Base-by-base conservation (phyloP, 2,329 filamentous ascomycete species). In the Diplocarpon rosae region DNA sequence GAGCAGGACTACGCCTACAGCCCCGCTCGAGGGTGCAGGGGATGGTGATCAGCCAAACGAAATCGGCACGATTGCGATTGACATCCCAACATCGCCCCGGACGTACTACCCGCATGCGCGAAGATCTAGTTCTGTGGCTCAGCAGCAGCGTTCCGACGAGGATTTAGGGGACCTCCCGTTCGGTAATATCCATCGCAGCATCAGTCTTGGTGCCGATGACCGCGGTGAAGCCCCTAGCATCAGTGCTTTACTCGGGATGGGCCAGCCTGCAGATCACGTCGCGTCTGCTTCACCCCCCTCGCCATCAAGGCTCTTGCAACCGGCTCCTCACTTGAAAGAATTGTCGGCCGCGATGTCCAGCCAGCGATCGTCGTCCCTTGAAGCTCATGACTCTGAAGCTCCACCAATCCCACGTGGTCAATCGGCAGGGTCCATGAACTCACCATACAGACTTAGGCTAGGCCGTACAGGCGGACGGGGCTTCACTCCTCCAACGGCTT, bases 31-130 rank as follows among this genome's bases (percentile, higher is more conserved):
- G 37, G 56, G 56, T 48, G 51, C 50, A 35, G 43, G 48, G 4
- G 56, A 55, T 36, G 56, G 56, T 39, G 52, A 55, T 29, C 45
- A 62, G 12, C 48, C 65, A 24, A 71, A 67, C 10, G 66, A 69
- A 41, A 67, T 75, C 45, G 75, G 74, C 2, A 76, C 76, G 0
- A 78, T 70, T 15, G 81, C 81, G 1, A 86, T 86, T 43, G 80
- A 85, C 51, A 87, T 87, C 34, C 83, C 83, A 0, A 69, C 80
- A 1, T 86, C 82, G 0, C 83, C 83, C 3, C 72, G 81, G 39
- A 68, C 70, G 52, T 65, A 67, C 27, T 69, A 67, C 27, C 68
- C 68, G 2, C 69, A 75, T 50, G 70, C 69, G 37, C 69, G 83
- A 42, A 69, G 81, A n/a, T 78, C 81, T 1, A 85, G 78, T 61